A percentile compares a stretch with the other conserved stretches of the same genome.
Evolutionary conservation across 208 protist species (phyloP).

Genomic region (Wallacemonas sp.): DNA sequence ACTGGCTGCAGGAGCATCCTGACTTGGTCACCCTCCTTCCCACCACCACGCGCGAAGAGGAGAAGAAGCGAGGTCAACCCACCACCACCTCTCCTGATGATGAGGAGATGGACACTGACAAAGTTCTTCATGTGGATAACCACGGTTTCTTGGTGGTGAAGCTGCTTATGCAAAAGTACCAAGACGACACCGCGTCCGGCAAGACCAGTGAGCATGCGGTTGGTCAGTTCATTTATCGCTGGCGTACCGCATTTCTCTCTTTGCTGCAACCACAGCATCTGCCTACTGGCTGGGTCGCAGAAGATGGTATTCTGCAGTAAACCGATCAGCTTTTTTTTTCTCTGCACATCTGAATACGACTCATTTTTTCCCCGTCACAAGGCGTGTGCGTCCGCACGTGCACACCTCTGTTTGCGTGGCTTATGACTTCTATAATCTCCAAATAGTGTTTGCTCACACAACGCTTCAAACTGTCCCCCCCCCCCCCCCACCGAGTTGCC

Average conservation of each 20-base stretch:
- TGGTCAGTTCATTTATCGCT: slow-evolving; percentile 67
- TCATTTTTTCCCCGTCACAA: too few species aligned
- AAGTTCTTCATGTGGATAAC: slow-evolving; percentile 38
- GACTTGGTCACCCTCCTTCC: slow-evolving; percentile 25
- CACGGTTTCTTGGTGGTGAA: slow-evolving; percentile 56
- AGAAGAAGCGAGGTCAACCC: slow-evolving; percentile 1
- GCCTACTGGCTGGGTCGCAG: slow-evolving; percentile 45
- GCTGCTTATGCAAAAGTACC: slow-evolving; percentile 49
- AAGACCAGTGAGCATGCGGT: slow-evolving; percentile 36
- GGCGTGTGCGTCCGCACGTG: too few species aligned
- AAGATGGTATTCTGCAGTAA: slow-evolving; percentile 61
- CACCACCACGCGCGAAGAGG: slow-evolving; percentile 35
- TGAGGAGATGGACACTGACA: background rate
- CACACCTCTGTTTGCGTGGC: too few species aligned
- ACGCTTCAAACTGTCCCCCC: too few species aligned
- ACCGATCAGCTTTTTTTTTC: too few species aligned
- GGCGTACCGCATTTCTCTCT: slow-evolving; percentile 44
- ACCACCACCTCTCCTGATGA: slow-evolving; percentile 9
- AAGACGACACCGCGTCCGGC: slow-evolving; percentile 16
- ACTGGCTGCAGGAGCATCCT: slow-evolving; percentile 38
- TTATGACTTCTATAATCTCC: too few species aligned
- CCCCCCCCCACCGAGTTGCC: too few species aligned
- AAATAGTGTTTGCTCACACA: too few species aligned
- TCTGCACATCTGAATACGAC: too few species aligned
- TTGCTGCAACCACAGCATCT: slow-evolving; percentile 42